phyloP scores from a whole-genome alignment of 1,284 basidiomycete species.

The Laetiporus sulphureus region DNA sequence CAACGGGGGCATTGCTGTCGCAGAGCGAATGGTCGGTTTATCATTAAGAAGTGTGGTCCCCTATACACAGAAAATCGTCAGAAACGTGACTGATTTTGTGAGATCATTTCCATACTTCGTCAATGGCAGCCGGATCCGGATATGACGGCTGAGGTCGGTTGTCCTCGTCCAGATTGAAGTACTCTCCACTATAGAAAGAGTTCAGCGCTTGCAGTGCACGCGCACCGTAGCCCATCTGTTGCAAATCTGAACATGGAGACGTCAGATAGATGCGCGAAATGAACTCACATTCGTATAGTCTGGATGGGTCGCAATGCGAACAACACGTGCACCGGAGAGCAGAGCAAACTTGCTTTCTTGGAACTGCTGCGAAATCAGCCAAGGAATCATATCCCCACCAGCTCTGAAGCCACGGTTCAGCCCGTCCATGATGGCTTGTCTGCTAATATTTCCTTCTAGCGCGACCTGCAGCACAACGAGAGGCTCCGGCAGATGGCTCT shows the following conservation, averaged over 20 bases:
- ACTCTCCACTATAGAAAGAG: conserved; percentile 89
- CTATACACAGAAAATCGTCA: too few species aligned
- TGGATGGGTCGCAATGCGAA: conserved; percentile 95
- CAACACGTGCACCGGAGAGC: conserved; percentile 88
- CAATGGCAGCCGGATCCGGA: conserved; percentile 52
- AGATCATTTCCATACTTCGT: conserved; percentile 49
- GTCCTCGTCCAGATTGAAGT: conserved; percentile 83
- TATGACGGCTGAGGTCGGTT: conserved; percentile 50
- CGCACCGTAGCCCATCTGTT: conserved; percentile 95
- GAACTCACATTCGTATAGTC: conserved; percentile 80
- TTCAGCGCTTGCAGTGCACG: conserved; percentile 85
- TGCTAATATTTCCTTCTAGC: conserved; percentile 90
- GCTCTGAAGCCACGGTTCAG: conserved; percentile 75
- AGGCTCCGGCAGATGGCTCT: conserved; percentile 84
- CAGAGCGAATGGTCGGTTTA: conserved; percentile 68
- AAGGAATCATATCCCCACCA: conserved; percentile 97
- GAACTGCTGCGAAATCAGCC: conserved; percentile 94
- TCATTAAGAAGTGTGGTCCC: conserved; percentile 63
- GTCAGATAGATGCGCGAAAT: conserved; percentile 1
- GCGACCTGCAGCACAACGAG: conserved; percentile 95
- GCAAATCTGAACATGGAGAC: conserved; percentile 5
- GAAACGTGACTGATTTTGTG: too few species aligned
- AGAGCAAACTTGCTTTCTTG: conserved; percentile 94
- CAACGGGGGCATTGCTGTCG: conserved; percentile 85
- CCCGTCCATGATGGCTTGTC: conserved; percentile 82